Conservation (phyloP, 2,329 filamentous ascomycete species). For the Penicillium expansum region DNA sequence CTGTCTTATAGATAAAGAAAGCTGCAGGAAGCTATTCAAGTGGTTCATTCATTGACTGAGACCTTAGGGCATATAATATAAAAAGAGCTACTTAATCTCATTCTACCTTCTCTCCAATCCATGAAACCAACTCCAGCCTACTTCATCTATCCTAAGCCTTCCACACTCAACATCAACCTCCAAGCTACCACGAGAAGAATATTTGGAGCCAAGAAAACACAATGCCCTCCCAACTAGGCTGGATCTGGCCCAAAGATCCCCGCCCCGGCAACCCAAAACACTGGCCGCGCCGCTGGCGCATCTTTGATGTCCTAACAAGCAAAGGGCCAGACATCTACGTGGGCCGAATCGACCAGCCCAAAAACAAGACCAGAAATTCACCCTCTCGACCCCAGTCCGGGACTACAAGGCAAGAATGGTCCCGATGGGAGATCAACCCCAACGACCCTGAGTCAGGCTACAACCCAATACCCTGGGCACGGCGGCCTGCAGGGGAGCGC, state of each 20-base stretch:
- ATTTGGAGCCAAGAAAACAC: neutral
- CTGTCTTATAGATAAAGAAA: neutral
- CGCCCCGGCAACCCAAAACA: constrained; percentile 31
- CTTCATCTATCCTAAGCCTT: neutral
- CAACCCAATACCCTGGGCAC: constrained; percentile 19
- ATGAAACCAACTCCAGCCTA: neutral
- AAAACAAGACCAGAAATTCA: neutral
- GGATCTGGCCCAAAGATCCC: constrained; percentile 42
- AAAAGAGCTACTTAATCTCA: neutral
- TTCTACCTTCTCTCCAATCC: neutral
- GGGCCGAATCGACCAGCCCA: constrained; percentile 20
- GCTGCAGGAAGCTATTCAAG: neutral
- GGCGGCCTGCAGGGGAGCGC: constrained; percentile 20
- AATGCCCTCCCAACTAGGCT: constrained; percentile 21
- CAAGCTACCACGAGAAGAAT: neutral
- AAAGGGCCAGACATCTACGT: constrained; percentile 46
- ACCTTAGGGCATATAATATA: neutral
- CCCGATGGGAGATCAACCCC: constrained; percentile 11
- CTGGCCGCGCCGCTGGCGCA: constrained; percentile 32
- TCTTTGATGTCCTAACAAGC: constrained; percentile 39
- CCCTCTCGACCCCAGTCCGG: neutral
- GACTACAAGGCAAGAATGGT: constrained; percentile 10
- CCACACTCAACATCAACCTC: neutral
- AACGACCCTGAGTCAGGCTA: constrained; percentile 3
- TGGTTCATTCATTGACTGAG: neutral